Base-by-base conservation (phyloP, 371 early-diverging fungal species). In the Encephalitozoon romaleae region DNA sequence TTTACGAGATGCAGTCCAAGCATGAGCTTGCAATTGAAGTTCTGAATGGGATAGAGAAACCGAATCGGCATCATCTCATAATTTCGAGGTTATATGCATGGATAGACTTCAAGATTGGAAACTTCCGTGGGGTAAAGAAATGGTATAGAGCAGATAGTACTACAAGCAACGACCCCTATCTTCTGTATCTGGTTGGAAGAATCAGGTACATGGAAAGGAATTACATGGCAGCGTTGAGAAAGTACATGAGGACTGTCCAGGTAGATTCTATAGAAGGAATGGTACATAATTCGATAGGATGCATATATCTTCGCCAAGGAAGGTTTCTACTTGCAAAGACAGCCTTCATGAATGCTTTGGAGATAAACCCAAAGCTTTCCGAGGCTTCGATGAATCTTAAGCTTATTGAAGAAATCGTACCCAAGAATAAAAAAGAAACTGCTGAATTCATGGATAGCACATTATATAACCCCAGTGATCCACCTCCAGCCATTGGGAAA, bases 1-100 rank as follows among this genome's bases (percentile, higher is more conserved):
- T 72, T 49, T 65, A 65, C 51, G 73, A 72, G 28, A 72, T 59
- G 59, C 59, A 59, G 59, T 59, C 59, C 18, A 59, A 59, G n/a
- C 34, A 59, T 8, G 59, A 28, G 30, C 59, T 59, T 59, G 59
- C 59, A 59, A 34, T 59, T 11, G 59, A 59, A 34, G 34, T 59
- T 1, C 18, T 59, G 30, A 21, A 12, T 4, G 21, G 15, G 30
- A 59, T 59, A 59, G 11, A 38, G 28, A n/a, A 32, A 1, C 0
- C 32, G 15, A 15, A 18, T 0, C n/a, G 12, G 15, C 38, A 34
- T 18, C 4, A 30, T 15, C 30, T 38, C 21, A 32, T 21, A 34
- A 15, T 59, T n/a, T 59, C 28, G 34, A 59, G 59, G n/a, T 34
- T 59, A 2, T 21, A n/a, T 59, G 59, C 59, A 59, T 59, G 59